Percentiles rank a stretch among this genome's conserved stretches.
These are phyloP conservation scores for Bodo saltans DNA, from an alignment of 78 protist genomes.

Conservation along the genomic window DNA sequence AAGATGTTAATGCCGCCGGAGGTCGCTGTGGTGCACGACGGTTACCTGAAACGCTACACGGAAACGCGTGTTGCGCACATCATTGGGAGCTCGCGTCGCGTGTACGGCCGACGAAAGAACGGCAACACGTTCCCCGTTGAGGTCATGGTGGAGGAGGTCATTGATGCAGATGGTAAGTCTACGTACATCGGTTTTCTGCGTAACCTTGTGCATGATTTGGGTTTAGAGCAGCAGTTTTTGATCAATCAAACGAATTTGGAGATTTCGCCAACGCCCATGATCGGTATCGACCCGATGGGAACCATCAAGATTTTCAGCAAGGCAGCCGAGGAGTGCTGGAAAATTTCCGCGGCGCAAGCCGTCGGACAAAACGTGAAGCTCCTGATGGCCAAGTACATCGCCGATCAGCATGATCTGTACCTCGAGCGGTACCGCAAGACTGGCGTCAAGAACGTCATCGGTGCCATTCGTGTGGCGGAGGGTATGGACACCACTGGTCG, in stretches of 20 bases:
- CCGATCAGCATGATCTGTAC: not conserved
- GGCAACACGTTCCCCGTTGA: constrained; percentile 6
- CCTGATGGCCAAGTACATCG: not conserved
- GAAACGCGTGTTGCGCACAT: not conserved
- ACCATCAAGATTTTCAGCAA: not conserved
- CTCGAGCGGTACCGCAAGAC: constrained; percentile 23
- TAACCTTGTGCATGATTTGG: not conserved
- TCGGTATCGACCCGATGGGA: not conserved
- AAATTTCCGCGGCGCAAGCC: not conserved
- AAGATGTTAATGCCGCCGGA: constrained; percentile 9
- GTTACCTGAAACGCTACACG: not conserved
- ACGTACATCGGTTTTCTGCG: not conserved
- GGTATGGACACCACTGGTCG: not conserved
- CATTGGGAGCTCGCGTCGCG: not conserved
- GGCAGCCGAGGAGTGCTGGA: not conserved
- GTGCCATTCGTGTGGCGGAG: not conserved
- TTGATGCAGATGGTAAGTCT: not conserved
- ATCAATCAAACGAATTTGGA: not conserved
- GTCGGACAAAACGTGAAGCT: constrained; percentile 18
- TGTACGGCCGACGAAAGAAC: not conserved
- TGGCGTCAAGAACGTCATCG: not conserved
- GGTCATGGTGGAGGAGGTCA: not conserved
- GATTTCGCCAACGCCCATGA: not conserved
- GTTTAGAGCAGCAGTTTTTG: not conserved
- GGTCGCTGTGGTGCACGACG: constrained; percentile 14